Percentiles rank a stretch among this genome's conserved stretches.
phyloP scores from a whole-genome alignment of 805 yeast species.

The Metschnikowia cubensis region DNA sequence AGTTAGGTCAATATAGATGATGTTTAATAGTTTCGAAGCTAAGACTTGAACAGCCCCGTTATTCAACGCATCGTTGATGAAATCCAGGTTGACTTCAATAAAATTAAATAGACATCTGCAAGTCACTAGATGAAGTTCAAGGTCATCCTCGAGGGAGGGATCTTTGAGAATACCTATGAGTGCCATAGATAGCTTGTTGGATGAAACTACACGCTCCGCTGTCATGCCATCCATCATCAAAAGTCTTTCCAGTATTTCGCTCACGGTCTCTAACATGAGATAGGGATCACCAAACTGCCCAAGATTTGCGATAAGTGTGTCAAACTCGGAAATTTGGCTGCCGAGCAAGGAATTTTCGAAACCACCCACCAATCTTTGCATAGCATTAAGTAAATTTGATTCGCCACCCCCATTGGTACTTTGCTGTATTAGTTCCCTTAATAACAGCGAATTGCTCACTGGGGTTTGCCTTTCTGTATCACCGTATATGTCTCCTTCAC shows the following conservation, averaged over 20 bases:
- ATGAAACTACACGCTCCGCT: slow-evolving; percentile 63
- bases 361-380: slow-evolving; percentile 35
- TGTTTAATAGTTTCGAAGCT: slow-evolving; percentile 62
- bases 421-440: slow-evolving; percentile 12
- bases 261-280: slow-evolving; percentile 58
- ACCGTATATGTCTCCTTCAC: neutral
- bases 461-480: neutral
- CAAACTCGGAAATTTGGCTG: slow-evolving; percentile 25
- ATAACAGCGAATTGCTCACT: neutral
- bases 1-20: slow-evolving; percentile 83
- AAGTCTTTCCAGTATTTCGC: slow-evolving; percentile 58
- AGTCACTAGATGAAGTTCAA: slow-evolving; percentile 79
- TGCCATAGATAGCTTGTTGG: slow-evolving; percentile 49
- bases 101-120: slow-evolving; percentile 82
- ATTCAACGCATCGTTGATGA: slow-evolving; percentile 56
- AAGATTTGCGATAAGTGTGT: slow-evolving; percentile 34
- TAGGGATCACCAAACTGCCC: slow-evolving; percentile 53
- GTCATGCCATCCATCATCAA: slow-evolving; percentile 64
- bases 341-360: slow-evolving; percentile 18
- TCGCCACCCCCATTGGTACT: neutral
- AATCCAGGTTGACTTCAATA: slow-evolving; percentile 67
- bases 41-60: slow-evolving; percentile 65
- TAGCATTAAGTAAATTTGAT: slow-evolving; percentile 27
- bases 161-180: slow-evolving; percentile 57
- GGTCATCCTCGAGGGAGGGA: slow-evolving; percentile 54